These are phyloP conservation scores for Vitis riparia DNA, from an alignment of 164 flowering plant species.

Conservation along the genomic window DNA sequence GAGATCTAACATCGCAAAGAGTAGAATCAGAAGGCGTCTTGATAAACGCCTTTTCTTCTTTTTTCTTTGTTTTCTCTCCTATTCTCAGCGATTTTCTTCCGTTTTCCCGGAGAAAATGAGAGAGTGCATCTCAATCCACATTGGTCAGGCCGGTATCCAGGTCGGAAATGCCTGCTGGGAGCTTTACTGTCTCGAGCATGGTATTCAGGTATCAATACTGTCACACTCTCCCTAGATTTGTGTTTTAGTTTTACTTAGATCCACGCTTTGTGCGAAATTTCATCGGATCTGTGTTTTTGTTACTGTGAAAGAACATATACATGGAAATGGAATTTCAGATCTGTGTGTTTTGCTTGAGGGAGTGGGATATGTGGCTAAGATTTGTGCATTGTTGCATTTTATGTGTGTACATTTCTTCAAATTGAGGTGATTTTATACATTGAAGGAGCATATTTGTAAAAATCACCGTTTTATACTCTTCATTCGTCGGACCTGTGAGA, in stretches of 20 bases:
- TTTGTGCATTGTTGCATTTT: too few relatives aligned
- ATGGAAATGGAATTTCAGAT: neutral
- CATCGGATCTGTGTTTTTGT: neutral
- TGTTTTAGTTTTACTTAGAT: neutral
- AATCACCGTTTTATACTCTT: too few relatives aligned
- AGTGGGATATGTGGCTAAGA: neutral
- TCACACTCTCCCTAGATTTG: neutral
- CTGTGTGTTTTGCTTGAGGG: neutral
- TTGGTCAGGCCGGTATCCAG: constrained; percentile 52
- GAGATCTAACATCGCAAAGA: too few relatives aligned
- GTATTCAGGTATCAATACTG: constrained; percentile 33
- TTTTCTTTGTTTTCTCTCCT: neutral
- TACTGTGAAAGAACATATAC: neutral
- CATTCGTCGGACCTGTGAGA: too few relatives aligned
- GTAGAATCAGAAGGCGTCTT: constrained; percentile 34
- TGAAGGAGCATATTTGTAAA: too few relatives aligned
- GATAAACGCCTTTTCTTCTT: constrained; percentile 35
- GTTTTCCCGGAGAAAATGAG: constrained; percentile 31
- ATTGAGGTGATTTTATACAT: too few relatives aligned
- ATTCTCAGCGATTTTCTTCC: neutral
- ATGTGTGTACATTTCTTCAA: too few relatives aligned
- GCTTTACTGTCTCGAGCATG: constrained; percentile 52
- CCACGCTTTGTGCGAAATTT: neutral
- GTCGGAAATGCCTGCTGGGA: constrained; percentile 60
- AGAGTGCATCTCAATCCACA: constrained; percentile 45